These are phyloP conservation scores for Thymus quinquecostatus DNA, from an alignment of 257 asterid species.

Conservation along the genomic window DNA sequence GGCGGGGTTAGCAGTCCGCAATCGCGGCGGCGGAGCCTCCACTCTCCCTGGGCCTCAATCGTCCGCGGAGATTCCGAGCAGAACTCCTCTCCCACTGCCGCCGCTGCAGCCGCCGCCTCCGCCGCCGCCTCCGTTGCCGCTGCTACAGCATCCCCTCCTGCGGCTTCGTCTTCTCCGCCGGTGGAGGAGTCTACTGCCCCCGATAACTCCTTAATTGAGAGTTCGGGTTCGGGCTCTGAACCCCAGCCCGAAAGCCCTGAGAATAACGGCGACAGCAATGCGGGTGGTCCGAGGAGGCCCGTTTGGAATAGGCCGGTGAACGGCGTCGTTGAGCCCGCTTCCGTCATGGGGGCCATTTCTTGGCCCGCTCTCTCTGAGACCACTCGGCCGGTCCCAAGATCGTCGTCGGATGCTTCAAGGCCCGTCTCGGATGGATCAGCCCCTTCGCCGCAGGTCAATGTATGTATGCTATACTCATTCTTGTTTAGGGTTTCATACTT, in stretches of 20 bases:
- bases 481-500: constrained; percentile 1
- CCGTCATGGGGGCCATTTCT: constrained; percentile 77
- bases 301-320: constrained; percentile 77
- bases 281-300: constrained; percentile 54
- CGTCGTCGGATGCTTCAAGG: constrained; percentile 49
- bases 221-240: constrained; percentile 36
- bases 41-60: constrained; percentile 68
- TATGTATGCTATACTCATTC: constrained; percentile 11
- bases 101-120: constrained; percentile 16
- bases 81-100: constrained; percentile 32
- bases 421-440: constrained; percentile 62
- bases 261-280: constrained; percentile 51
- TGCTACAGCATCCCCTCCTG: constrained; percentile 25
- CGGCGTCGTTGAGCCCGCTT: constrained; percentile 58
- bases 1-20: constrained; percentile 43
- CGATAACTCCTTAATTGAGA: constrained; percentile 42
- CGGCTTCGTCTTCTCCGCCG: constrained; percentile 41
- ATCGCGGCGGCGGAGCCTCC: constrained; percentile 41
- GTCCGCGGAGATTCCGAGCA: constrained; percentile 63
- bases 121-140: constrained; percentile 32
- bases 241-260: constrained; percentile 46
- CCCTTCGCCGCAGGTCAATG: constrained; percentile 65
- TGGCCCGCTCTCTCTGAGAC: constrained; percentile 93
- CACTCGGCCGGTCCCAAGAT: constrained; percentile 51
- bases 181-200: constrained; percentile 41